Conservation (phyloP, 2,329 filamentous ascomycete species). For the Thermoascus crustaceus region DNA sequence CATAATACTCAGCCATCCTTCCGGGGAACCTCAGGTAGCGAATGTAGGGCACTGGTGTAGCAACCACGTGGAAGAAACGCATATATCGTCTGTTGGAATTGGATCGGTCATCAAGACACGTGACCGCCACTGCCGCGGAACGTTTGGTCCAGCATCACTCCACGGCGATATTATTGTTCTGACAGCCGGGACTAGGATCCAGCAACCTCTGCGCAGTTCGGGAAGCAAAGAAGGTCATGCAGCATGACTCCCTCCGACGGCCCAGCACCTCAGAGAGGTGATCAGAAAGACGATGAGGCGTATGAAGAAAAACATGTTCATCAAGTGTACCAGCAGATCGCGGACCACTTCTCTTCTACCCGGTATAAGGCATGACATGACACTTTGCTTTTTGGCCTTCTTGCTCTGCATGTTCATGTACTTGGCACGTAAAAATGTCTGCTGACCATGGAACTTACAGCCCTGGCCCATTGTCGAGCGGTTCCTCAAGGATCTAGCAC, state of each 20-base stretch:
- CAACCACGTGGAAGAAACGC: too few species aligned
- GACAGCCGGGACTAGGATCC: too few species aligned
- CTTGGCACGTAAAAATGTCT: neutral
- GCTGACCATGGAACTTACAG: conserved; percentile 28
- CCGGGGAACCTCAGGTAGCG: too few species aligned
- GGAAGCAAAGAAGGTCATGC: too few species aligned
- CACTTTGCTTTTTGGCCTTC: conserved; percentile 2
- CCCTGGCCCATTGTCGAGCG: conserved; percentile 86
- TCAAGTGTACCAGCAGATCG: conserved; percentile 64
- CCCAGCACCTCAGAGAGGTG: neutral
- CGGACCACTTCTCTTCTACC: conserved; percentile 42
- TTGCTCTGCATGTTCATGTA: conserved; percentile 3
- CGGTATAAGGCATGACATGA: conserved; percentile 51
- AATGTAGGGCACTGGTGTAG: too few species aligned
- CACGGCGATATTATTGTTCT: too few species aligned
- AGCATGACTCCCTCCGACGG: neutral
- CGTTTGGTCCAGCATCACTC: too few species aligned
- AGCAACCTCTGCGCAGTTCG: too few species aligned
- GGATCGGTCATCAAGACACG: too few species aligned
- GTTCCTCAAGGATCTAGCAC: conserved; percentile 59
- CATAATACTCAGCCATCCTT: too few species aligned
- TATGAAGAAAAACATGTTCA: conserved; percentile 90
- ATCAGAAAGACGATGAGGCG: conserved; percentile 13
- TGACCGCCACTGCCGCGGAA: too few species aligned
- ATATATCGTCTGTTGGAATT: too few species aligned